phyloP scores from a whole-genome alignment of 352 stramenopile species.

The Aphanomyces astaci region DNA sequence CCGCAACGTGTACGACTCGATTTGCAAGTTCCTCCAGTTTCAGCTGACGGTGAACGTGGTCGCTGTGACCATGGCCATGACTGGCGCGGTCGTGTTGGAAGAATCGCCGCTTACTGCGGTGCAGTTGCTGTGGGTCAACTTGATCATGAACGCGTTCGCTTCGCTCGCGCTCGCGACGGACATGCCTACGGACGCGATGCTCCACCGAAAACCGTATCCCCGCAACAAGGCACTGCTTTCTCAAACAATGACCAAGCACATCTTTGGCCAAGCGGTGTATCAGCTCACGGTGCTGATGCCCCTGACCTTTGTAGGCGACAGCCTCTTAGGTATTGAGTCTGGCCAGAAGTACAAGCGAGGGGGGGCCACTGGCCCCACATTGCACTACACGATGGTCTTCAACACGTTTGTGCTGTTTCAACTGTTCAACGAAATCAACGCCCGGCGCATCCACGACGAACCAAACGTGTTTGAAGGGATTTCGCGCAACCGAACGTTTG shows the following conservation, averaged over 20 bases:
- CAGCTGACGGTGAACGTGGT: conserved; percentile 94
- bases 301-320: conserved; percentile 68
- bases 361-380: conserved; percentile 27
- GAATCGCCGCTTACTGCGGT: conserved; percentile 81
- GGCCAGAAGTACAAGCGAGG: conserved; percentile 32
- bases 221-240: conserved; percentile 87
- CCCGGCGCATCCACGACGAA: conserved; percentile 54
- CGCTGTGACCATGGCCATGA: conserved; percentile 85
- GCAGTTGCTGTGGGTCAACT: too few relatives aligned
- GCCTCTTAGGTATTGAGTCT: conserved; percentile 42
- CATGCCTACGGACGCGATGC: conserved; percentile 73
- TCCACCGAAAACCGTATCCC: conserved; percentile 86
- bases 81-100: conserved; percentile 58
- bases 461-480: conserved; percentile 93
- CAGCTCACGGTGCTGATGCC: conserved; percentile 83
- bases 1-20: conserved; percentile 94
- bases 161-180: too few relatives aligned
- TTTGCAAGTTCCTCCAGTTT: too few relatives aligned
- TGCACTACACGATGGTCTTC: conserved; percentile 85
- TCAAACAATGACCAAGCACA: conserved; percentile 91
- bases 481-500: conserved; percentile 86
- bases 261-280: conserved; percentile 86
- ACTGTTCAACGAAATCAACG: conserved; percentile 38
- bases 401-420: conserved; percentile 89
- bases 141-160: too few relatives aligned